Percentiles rank a stretch among this genome's conserved stretches.
Evolutionary conservation across 148 eudicot species (phyloP).

Genomic region (Rhododendron simsii): DNA sequence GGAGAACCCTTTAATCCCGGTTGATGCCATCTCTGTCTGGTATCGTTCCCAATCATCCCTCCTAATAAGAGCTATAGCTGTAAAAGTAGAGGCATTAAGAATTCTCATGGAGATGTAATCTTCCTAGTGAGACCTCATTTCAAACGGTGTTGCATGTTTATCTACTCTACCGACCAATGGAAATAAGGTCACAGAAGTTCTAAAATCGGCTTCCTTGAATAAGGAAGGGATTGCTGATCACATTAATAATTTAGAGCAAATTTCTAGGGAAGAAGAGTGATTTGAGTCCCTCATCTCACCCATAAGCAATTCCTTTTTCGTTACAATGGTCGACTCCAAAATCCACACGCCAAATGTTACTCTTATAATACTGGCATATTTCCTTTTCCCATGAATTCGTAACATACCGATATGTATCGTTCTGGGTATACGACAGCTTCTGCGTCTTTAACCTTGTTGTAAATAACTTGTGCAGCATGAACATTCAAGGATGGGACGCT

Average conservation of each 20-base stretch:
- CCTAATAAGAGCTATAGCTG: background rate
- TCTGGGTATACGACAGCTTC: background rate
- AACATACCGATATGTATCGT: background rate
- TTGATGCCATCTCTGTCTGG: conserved; percentile 73
- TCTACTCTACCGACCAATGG: background rate
- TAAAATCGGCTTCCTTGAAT: background rate
- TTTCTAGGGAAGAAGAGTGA: background rate
- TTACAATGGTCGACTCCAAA: background rate
- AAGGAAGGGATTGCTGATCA: background rate
- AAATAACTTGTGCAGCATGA: conserved; percentile 55
- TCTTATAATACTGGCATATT: background rate
- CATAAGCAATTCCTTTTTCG: background rate
- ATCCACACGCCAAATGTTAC: background rate
- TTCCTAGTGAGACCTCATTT: background rate
- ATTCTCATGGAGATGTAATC: background rate
- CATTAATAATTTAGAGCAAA: background rate
- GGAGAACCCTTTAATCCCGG: conserved; percentile 56
- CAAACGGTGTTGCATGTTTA: background rate
- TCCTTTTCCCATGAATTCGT: too few relatives aligned
- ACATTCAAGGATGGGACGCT: conserved; percentile 80
- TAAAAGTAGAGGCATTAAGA: background rate
- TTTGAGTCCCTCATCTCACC: background rate
- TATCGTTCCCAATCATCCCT: conserved; percentile 10
- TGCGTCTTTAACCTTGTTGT: background rate
- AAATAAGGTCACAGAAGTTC: background rate